phyloP scores from a whole-genome alignment of 2,329 filamentous ascomycete species.

The Xylaria multiplex region DNA sequence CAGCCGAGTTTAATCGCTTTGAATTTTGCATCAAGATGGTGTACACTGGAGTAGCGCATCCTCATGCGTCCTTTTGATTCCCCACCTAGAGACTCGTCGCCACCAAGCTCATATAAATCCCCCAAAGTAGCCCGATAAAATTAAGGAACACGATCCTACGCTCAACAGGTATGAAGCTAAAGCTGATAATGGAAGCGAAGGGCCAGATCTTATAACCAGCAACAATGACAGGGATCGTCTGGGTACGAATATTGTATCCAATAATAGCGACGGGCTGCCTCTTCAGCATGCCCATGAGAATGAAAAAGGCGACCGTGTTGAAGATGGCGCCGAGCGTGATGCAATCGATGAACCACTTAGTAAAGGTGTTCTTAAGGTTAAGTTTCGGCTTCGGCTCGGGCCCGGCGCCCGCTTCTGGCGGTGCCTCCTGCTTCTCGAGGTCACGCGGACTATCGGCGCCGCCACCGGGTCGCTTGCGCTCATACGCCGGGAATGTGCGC shows the following conservation, averaged over 20 bases:
- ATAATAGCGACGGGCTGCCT: constrained; percentile 52
- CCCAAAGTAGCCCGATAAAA: constrained; percentile 61
- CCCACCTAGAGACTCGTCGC: constrained; percentile 51
- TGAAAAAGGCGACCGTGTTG: constrained; percentile 58
- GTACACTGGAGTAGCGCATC: neutral
- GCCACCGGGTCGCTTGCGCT: constrained; percentile 24
- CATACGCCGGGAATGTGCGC: constrained; percentile 61
- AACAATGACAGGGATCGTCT: constrained; percentile 60
- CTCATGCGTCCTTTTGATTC: neutral
- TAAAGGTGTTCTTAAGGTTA: constrained; percentile 55
- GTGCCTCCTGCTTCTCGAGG: constrained; percentile 44
- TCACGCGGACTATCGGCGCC: constrained; percentile 34
- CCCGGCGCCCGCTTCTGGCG: constrained; percentile 28
- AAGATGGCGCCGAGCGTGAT: constrained; percentile 59
- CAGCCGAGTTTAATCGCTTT: neutral
- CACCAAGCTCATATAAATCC: constrained; percentile 62
- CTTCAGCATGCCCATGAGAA: constrained; percentile 61
- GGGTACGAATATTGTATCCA: constrained; percentile 52
- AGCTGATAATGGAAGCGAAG: constrained; percentile 61
- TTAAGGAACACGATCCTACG: constrained; percentile 61
- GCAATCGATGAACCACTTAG: constrained; percentile 63
- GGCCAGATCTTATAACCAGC: constrained; percentile 64
- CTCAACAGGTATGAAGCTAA: constrained; percentile 61
- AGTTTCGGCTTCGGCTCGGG: constrained; percentile 49
- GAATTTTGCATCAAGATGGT: neutral